Evolutionary conservation across 768 basidiomycete species (phyloP).

Genomic region (Clathrus columnatus): DNA sequence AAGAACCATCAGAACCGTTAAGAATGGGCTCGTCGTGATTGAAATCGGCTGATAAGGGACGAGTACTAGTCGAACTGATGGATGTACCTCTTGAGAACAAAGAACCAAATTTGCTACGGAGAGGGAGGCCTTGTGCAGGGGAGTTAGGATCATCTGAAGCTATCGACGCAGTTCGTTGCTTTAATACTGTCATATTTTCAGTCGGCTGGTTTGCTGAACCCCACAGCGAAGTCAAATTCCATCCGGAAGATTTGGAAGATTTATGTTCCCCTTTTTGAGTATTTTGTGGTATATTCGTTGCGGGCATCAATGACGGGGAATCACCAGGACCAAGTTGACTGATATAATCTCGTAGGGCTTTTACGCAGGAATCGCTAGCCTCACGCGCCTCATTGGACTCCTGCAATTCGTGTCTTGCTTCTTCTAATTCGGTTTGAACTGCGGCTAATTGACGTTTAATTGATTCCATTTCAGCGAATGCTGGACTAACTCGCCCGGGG

Average conservation of each 20-base stretch:
- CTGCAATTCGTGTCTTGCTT: slow-evolving; percentile 53
- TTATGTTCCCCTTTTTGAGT: slow-evolving; percentile 1
- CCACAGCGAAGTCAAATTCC: slow-evolving; percentile 66
- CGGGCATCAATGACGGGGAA: slow-evolving; percentile 1
- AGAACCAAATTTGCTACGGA: slow-evolving; percentile 60
- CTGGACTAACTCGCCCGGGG: slow-evolving; percentile 7
- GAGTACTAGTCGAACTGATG: slow-evolving; percentile 26
- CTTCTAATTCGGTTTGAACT: slow-evolving; percentile 53
- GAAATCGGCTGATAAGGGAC: slow-evolving; percentile 15
- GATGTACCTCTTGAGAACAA: slow-evolving; percentile 58
- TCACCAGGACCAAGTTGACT: slow-evolving; percentile 60
- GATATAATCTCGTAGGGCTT: slow-evolving; percentile 76
- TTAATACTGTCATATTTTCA: slow-evolving; percentile 17
- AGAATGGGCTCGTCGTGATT: slow-evolving; percentile 32
- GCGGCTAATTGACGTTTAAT: slow-evolving; percentile 51
- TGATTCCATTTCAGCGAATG: slow-evolving; percentile 40
- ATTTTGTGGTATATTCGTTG: not conserved
- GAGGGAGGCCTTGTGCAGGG: slow-evolving; percentile 29
- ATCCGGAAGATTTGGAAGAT: slow-evolving; percentile 25
- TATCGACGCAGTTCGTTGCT: slow-evolving; percentile 20
- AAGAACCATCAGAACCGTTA: slow-evolving; percentile 52
- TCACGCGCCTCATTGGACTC: slow-evolving; percentile 80
- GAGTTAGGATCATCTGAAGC: slow-evolving; percentile 10
- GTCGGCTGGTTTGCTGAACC: slow-evolving; percentile 12
- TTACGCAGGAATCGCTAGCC: slow-evolving; percentile 80